phyloP scores from a whole-genome alignment of 371 early-diverging fungal genomes.

The Phascolomyces articulosus region DNA sequence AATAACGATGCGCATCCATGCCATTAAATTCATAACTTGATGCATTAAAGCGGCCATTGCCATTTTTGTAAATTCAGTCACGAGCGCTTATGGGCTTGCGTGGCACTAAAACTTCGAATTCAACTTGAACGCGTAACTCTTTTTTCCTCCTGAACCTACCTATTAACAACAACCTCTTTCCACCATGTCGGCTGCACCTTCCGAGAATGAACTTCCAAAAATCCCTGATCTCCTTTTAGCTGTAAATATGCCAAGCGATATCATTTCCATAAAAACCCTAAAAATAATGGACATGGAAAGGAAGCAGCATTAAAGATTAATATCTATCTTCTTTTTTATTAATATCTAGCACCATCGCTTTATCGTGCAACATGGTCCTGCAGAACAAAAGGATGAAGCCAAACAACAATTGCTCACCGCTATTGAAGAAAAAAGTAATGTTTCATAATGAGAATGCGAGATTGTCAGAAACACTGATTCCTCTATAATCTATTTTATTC shows the following conservation, averaged over 20 bases:
- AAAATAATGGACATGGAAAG: too few species aligned
- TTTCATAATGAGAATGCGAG: neutral
- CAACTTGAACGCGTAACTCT: neutral
- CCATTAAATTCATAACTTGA: too few species aligned
- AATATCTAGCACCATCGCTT: conserved; percentile 72
- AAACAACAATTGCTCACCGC: conserved; percentile 60
- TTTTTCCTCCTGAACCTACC: neutral
- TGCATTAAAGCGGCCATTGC: too few species aligned
- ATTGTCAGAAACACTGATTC: neutral
- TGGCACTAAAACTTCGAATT: neutral
- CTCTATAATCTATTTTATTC: neutral
- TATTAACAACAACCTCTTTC: neutral
- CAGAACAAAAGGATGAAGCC: conserved; percentile 60
- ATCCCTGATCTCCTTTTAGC: conserved; percentile 79
- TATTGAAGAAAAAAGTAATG: conserved; percentile 77
- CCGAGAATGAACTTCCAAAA: conserved; percentile 65
- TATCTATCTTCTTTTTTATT: neutral
- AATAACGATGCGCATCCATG: too few species aligned
- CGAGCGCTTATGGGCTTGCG: neutral
- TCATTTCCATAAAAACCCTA: too few species aligned
- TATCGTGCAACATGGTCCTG: conserved; percentile 70
- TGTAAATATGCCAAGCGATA: conserved; percentile 40
- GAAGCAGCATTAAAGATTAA: neutral
- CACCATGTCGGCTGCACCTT: neutral
- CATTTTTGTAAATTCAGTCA: neutral